Conservation (phyloP, 768 basidiomycete species). For the Pulveroboletus frians region DNA sequence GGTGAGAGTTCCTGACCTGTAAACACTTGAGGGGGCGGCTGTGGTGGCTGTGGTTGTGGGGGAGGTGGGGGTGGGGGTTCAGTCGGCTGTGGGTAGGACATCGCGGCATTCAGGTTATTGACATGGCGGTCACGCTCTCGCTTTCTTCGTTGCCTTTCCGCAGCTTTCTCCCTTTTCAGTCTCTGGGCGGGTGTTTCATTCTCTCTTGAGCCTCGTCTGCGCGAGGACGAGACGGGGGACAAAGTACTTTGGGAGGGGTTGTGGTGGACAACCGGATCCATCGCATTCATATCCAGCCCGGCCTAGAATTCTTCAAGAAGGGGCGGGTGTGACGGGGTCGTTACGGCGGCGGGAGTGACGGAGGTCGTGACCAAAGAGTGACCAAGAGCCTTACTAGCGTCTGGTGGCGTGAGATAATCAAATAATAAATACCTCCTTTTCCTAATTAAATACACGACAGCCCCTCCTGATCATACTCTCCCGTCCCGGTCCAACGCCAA, state of each 20-base stretch:
- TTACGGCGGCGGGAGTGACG: constrained; percentile 35
- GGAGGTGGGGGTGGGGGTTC: constrained; percentile 31
- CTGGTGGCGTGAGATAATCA: constrained; percentile 23
- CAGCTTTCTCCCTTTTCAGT: constrained; percentile 80
- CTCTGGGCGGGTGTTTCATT: constrained; percentile 71
- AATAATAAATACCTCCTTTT: background rate
- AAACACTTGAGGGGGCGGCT: constrained; percentile 21
- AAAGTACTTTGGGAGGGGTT: constrained; percentile 30
- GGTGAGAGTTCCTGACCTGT: constrained; percentile 41
- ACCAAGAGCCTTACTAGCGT: constrained; percentile 11
- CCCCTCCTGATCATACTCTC: constrained; percentile 61
- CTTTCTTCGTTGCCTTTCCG: constrained; percentile 79
- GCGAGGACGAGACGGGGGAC: constrained; percentile 31
- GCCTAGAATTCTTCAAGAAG: constrained; percentile 15
- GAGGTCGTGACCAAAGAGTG: constrained; percentile 30
- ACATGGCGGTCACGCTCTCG: constrained; percentile 62
- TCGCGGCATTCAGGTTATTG: constrained; percentile 37
- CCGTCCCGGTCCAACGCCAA: constrained; percentile 86
- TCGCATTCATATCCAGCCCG: constrained; percentile 27
- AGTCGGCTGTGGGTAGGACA: constrained; percentile 35
- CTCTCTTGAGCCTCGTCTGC: constrained; percentile 55
- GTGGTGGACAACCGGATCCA: constrained; percentile 33
- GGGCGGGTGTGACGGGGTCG: constrained; percentile 29
- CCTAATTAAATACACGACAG: constrained; percentile 19
- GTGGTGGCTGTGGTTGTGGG: constrained; percentile 31